phyloP scores from a whole-genome alignment of 106 monocot species.

The Gastrodia elata region DNA sequence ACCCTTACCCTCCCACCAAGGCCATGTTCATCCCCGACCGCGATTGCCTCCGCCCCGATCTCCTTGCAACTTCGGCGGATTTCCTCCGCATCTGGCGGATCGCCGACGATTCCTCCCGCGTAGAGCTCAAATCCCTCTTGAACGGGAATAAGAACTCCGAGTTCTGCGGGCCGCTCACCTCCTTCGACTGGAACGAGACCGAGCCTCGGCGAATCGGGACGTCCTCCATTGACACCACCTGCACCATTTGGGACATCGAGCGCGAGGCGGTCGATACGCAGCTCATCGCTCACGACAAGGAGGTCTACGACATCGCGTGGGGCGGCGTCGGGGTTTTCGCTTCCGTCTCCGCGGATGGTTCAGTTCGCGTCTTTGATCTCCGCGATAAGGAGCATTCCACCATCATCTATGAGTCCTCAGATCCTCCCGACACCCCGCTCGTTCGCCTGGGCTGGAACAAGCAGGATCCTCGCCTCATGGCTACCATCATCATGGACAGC shows the following conservation, averaged over 20 bases:
- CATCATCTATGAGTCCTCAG: constrained; percentile 93
- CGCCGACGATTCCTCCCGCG: constrained; percentile 7
- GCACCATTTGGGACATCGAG: constrained; percentile 97
- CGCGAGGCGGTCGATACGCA: constrained; percentile 89
- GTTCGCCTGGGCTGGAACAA: constrained; percentile 97
- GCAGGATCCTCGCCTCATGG: constrained; percentile 97
- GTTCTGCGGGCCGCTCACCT: constrained; percentile 95
- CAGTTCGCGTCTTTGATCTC: constrained; percentile 91
- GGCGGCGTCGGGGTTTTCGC: constrained; percentile 96
- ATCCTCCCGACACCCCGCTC: constrained; percentile 70
- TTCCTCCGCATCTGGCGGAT: constrained; percentile 89
- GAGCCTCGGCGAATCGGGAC: constrained; percentile 93
- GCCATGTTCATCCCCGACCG: constrained; percentile 87
- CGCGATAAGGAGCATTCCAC: constrained; percentile 99
- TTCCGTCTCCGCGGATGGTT: constrained; percentile 94
- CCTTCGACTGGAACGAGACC: constrained; percentile 99
- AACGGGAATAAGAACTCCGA: constrained; percentile 95
- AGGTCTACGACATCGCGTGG: constrained; percentile 98
- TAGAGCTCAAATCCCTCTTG: constrained; percentile 49
- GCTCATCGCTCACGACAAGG: constrained; percentile 96
- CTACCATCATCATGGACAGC: constrained; percentile 96
- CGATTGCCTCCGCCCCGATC: constrained; percentile 76
- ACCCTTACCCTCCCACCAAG: constrained; percentile 91
- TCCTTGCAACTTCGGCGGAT: constrained; percentile 92
- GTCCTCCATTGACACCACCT: constrained; percentile 88